Conservation (phyloP, 1,284 basidiomycete genomes). For the Heterobasidion annosum region DNA sequence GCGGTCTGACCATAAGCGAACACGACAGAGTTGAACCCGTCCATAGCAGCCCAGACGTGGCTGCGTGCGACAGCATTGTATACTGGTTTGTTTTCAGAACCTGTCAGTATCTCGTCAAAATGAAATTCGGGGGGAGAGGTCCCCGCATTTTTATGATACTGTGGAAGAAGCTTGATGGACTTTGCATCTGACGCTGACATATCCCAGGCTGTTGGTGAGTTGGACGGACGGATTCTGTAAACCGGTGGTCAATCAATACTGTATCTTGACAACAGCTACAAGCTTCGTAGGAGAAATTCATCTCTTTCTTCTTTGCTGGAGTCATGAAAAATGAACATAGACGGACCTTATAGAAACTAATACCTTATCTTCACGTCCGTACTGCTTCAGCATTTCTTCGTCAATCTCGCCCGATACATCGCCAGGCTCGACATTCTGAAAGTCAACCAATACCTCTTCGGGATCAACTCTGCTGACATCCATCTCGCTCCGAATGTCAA, state of each 20-base stretch:
- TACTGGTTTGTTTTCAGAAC: conserved; percentile 77
- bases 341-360: conserved; percentile 78
- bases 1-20: conserved; percentile 92
- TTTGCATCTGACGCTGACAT: conserved; percentile 27
- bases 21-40: conserved; percentile 92
- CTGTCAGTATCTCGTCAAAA: conserved; percentile 76
- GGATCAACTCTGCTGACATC: conserved; percentile 70
- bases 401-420: conserved; percentile 63
- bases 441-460: conserved; percentile 69
- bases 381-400: conserved; percentile 39
- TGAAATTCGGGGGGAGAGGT: conserved; percentile 44
- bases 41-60: conserved; percentile 90
- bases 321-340: not conserved
- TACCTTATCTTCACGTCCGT: conserved; percentile 74
- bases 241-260: not conserved
- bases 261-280: not conserved
- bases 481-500: conserved; percentile 48
- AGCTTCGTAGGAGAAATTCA: too few species aligned
- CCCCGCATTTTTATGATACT: conserved; percentile 38
- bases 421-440: conserved; percentile 54
- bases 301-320: not conserved
- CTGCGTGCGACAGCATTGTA: conserved; percentile 81
- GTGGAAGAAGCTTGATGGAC: conserved; percentile 49
- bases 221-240: conserved; percentile 60
- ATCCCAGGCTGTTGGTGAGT: conserved; percentile 49